Conservation (phyloP, 1,284 basidiomycete species). For the Cutaneotrichosporon sp. region DNA sequence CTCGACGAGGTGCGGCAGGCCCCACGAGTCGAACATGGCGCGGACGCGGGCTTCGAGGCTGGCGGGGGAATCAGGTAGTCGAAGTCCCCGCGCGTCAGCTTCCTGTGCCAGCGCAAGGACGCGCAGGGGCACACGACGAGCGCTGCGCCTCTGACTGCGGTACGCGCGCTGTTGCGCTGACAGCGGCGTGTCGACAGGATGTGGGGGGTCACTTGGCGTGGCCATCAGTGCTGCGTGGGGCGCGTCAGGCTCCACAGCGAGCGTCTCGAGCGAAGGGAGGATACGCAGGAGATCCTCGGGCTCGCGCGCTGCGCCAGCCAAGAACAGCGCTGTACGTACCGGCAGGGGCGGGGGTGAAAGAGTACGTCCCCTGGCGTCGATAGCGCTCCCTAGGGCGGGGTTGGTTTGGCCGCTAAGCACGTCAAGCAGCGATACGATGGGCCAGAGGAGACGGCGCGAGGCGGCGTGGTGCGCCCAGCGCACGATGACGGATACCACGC, state of each 20-base stretch:
- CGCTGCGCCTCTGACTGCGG: too few relatives aligned
- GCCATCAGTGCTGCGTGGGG: too few relatives aligned
- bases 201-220: neutral
- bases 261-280: neutral
- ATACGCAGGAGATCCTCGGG: slow-evolving; percentile 6
- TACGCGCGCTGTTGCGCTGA: too few relatives aligned
- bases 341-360: neutral
- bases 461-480: slow-evolving; percentile 1
- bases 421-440: neutral
- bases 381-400: too few relatives aligned
- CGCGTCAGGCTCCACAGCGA: neutral
- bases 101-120: neutral
- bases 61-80: too few relatives aligned
- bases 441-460: neutral
- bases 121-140: neutral
- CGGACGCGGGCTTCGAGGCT: neutral
- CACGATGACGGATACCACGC: neutral
- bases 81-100: neutral
- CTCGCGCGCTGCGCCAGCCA: slow-evolving; percentile 3
- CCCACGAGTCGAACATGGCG: neutral
- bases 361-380: too few relatives aligned
- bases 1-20: neutral
- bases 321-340: neutral
- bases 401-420: neutral
- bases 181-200: neutral